A percentile compares a stretch with the other conserved stretches of the same genome.
Conservation (phyloP, 306 rosid genomes). For the Inga laurina region DNA sequence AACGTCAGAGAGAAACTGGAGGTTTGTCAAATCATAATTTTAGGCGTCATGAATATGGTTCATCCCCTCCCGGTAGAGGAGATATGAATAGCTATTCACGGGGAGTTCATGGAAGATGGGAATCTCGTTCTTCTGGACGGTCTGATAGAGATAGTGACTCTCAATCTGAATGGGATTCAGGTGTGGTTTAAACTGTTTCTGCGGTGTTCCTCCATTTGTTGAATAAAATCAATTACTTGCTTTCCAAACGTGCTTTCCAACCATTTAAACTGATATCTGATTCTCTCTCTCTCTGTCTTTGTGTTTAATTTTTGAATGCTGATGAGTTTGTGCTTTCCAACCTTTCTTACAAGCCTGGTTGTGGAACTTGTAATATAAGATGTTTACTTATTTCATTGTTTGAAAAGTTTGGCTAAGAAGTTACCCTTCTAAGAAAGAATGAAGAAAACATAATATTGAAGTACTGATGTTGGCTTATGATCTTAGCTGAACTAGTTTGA, state of each 20-base stretch:
- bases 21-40: constrained; percentile 60
- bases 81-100: constrained; percentile 62
- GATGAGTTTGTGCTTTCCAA: background rate
- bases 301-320: background rate
- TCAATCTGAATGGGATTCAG: constrained; percentile 83
- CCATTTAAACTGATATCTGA: constrained; percentile 15
- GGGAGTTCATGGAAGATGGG: constrained; percentile 85
- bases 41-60: constrained; percentile 68
- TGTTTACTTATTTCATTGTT: background rate
- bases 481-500: background rate
- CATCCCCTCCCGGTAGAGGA: constrained; percentile 89
- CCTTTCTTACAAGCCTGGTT: background rate
- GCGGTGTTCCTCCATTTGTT: constrained; percentile 2
- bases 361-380: background rate
- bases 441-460: background rate
- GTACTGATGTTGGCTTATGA: background rate
- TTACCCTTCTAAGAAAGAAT: background rate
- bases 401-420: background rate
- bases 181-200: constrained; percentile 49
- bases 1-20: constrained; percentile 68
- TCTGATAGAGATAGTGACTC: constrained; percentile 82
- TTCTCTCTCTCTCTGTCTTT: constrained; percentile 14
- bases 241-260: background rate
- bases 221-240: background rate
- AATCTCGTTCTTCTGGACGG: constrained; percentile 73